These are phyloP conservation scores for Lizonia empirigonia DNA, from an alignment of 2,329 filamentous ascomycete genomes.

Conservation along the genomic window DNA sequence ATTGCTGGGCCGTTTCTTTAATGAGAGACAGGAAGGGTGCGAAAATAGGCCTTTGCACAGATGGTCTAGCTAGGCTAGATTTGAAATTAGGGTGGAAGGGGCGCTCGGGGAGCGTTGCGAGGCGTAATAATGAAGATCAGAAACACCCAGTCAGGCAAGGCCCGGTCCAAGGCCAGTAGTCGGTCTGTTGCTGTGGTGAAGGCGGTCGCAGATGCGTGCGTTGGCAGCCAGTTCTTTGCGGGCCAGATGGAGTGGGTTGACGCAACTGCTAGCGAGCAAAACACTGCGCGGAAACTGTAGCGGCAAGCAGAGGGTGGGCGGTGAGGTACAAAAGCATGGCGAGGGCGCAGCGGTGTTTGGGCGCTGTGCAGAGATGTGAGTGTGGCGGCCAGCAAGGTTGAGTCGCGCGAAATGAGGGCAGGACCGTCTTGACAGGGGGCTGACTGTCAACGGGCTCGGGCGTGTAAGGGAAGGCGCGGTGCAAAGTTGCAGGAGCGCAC, in stretches of 20 bases:
- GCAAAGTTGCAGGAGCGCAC: conserved; percentile 26
- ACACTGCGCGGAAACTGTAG: conserved; percentile 19
- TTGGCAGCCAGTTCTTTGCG: conserved; percentile 37
- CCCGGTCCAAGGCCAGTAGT: conserved; percentile 36
- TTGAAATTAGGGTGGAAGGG: conserved; percentile 47
- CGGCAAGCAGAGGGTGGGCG: conserved; percentile 20
- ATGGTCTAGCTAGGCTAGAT: conserved; percentile 44
- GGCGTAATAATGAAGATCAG: conserved; percentile 45
- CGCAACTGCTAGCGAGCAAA: conserved; percentile 24
- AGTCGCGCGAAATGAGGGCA: conserved; percentile 37
- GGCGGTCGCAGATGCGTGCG: conserved; percentile 47
- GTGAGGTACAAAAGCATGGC: conserved; percentile 30
- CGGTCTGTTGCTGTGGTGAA: conserved; percentile 48
- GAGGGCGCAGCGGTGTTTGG: conserved; percentile 17
- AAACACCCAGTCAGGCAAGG: conserved; percentile 39
- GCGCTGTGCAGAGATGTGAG: conserved; percentile 19
- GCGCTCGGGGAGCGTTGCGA: conserved; percentile 35
- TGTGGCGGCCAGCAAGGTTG: conserved; percentile 25
- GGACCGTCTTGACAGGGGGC: conserved; percentile 28
- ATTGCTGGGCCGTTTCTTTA: conserved; percentile 39
- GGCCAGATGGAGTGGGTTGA: conserved; percentile 25
- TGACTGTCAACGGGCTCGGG: conserved; percentile 34
- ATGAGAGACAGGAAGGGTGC: conserved; percentile 34
- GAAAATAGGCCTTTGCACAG: conserved; percentile 44
- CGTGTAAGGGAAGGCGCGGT: conserved; percentile 32